phyloP scores from a whole-genome alignment of 331 rosid species.

The Quercus lobata region DNA sequence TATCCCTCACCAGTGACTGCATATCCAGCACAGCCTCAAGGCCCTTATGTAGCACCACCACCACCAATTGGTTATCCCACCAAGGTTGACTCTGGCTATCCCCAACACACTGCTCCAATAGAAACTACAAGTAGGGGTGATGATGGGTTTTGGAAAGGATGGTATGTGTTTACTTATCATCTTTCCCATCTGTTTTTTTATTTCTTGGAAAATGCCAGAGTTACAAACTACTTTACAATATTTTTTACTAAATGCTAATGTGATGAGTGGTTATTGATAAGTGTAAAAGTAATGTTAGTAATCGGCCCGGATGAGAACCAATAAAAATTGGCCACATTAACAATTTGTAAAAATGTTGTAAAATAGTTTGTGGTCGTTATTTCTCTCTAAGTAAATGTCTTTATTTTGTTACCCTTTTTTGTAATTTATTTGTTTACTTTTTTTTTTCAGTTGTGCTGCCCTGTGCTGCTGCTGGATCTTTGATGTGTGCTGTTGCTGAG shows the following conservation, averaged over 20 bases:
- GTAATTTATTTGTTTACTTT: background rate
- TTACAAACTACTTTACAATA: no score
- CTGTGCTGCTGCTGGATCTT: constrained; percentile 30
- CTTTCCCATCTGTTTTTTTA: background rate
- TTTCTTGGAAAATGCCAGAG: background rate
- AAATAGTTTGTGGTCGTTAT: no score
- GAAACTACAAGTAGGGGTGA: constrained; percentile 36
- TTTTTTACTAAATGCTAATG: no score
- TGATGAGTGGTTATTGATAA: no score
- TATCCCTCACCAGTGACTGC: constrained; percentile 22
- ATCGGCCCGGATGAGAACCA: rapidly evolving
- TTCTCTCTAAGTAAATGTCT: no score
- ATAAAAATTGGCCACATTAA: no score
- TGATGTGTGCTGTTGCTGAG: constrained; percentile 26
- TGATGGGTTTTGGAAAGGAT: constrained; percentile 64
- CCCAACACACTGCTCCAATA: constrained; percentile 27
- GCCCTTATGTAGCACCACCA: constrained; percentile 26
- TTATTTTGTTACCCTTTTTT: background rate
- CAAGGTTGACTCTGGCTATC: constrained; percentile 15
- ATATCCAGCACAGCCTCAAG: background rate
- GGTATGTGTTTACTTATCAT: constrained; percentile 21
- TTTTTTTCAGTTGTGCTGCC: constrained; percentile 26
- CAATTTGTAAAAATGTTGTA: no score
- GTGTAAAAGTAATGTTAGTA: no score
- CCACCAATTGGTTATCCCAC: constrained; percentile 56